These are phyloP conservation scores for Pseudozyma pruni DNA, from an alignment of 1,284 basidiomycete genomes.

Conservation along the genomic window DNA sequence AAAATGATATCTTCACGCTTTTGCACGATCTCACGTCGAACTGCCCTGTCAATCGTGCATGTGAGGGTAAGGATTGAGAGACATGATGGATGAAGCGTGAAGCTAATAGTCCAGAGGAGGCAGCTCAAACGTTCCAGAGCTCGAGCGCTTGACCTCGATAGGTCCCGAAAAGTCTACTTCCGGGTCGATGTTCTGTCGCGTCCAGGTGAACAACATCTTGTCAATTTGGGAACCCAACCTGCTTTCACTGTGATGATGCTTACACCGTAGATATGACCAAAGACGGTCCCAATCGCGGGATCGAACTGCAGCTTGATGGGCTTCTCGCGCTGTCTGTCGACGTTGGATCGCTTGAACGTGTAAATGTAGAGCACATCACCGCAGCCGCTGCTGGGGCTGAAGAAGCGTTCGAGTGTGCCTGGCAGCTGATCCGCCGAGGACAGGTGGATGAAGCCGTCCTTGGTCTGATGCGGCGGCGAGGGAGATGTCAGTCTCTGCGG, in stretches of 20 bases:
- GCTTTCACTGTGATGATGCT: conserved; percentile 3
- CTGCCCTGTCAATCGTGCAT: no score
- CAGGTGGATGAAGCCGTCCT: conserved; percentile 62
- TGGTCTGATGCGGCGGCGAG: conserved; percentile 18
- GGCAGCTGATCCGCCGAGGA: conserved; percentile 54
- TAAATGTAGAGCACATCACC: conserved; percentile 46
- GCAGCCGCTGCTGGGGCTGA: conserved; percentile 39
- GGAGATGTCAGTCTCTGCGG: neutral
- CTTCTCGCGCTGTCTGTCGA: conserved; percentile 26
- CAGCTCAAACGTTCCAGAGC: conserved; percentile 32
- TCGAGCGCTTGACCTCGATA: conserved; percentile 39
- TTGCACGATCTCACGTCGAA: no score
- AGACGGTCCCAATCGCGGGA: conserved; percentile 45
- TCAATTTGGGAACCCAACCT: neutral
- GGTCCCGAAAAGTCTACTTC: conserved; percentile 38
- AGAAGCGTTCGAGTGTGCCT: conserved; percentile 55
- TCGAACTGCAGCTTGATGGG: conserved; percentile 53
- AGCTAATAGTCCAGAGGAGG: conserved; percentile 29
- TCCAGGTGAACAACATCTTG: neutral
- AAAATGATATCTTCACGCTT: neutral
- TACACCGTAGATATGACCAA: conserved; percentile 56
- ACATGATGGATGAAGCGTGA: no score
- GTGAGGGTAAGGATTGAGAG: no score
- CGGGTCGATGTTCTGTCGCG: conserved; percentile 37
- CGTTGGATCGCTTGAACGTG: conserved; percentile 33